Percentiles rank a stretch among this genome's conserved stretches.
Evolutionary conservation across 768 basidiomycete genomes (phyloP).

Genomic region (Suillus hirtellus): DNA sequence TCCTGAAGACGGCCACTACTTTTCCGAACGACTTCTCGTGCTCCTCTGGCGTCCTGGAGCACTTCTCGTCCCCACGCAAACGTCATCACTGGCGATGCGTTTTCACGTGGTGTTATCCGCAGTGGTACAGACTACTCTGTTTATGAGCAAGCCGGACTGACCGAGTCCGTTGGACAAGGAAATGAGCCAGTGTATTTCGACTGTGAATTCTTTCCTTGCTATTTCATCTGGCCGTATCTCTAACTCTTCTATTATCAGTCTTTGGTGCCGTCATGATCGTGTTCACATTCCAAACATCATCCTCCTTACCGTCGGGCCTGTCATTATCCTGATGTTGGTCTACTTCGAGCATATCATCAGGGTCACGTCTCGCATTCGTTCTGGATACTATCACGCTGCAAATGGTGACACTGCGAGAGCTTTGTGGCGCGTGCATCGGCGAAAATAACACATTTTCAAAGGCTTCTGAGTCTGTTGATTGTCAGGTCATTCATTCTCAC

Average conservation of each 20-base stretch:
- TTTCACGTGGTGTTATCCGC: too few relatives aligned
- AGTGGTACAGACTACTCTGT: too few relatives aligned
- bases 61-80: too few relatives aligned
- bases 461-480: constrained; percentile 35
- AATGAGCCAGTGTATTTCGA: too few relatives aligned
- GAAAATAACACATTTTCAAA: constrained; percentile 29
- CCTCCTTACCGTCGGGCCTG: constrained; percentile 60
- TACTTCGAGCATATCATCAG: constrained; percentile 32
- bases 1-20: too few relatives aligned
- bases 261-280: constrained; percentile 56
- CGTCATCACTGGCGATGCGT: too few relatives aligned
- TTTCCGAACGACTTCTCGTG: too few relatives aligned
- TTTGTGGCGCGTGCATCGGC: constrained; percentile 22
- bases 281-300: constrained; percentile 57
- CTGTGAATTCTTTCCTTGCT: too few relatives aligned
- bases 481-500: constrained; percentile 61
- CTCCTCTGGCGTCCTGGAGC: too few relatives aligned
- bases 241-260: constrained; percentile 36
- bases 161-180: too few relatives aligned
- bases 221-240: too few relatives aligned
- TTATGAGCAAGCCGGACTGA: too few relatives aligned
- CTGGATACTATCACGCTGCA: constrained; percentile 4
- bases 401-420: constrained; percentile 13
- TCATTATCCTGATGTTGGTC: constrained; percentile 48
- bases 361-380: constrained; percentile 21